A percentile compares a stretch with the other conserved stretches of the same genome.
Evolutionary conservation across 1,139 yeast species (phyloP).

Genomic region (Yamadazyma pseudoaaseri): DNA sequence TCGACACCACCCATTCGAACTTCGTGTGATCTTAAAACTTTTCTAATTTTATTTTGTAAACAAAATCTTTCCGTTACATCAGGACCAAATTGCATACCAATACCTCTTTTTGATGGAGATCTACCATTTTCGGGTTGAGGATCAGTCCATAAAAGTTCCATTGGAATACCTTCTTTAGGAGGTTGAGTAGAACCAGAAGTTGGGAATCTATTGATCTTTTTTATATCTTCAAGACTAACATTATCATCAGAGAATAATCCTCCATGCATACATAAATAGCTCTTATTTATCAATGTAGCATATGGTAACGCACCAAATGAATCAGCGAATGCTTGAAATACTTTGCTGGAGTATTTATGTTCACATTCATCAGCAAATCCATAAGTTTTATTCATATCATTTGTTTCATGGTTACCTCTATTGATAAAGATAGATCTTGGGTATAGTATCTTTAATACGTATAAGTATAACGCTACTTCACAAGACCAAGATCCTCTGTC

Average conservation of each 20-base stretch:
- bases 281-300: constrained; percentile 74
- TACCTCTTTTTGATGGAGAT: constrained; percentile 89
- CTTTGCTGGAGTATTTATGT: constrained; percentile 77
- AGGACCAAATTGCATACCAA: constrained; percentile 96
- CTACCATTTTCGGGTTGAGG: constrained; percentile 82
- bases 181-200: constrained; percentile 67
- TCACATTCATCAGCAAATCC: constrained; percentile 97
- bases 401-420: constrained; percentile 96
- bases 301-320: constrained; percentile 85
- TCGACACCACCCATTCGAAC: constrained; percentile 91
- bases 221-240: constrained; percentile 71
- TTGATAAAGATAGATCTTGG: constrained; percentile 77
- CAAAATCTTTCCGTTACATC: constrained; percentile 85
- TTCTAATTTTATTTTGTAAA: constrained; percentile 65
- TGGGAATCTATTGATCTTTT: constrained; percentile 65
- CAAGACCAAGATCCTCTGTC: constrained; percentile 99
- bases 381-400: constrained; percentile 94
- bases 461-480: constrained; percentile 85
- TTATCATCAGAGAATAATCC: constrained; percentile 84
- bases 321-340: constrained; percentile 84
- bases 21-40: constrained; percentile 90
- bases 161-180: constrained; percentile 86
- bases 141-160: constrained; percentile 98
- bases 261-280: constrained; percentile 91
- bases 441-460: constrained; percentile 71